Conservation (phyloP, 371 early-diverging fungal genomes). For the Nosema muscidifuracis region DNA sequence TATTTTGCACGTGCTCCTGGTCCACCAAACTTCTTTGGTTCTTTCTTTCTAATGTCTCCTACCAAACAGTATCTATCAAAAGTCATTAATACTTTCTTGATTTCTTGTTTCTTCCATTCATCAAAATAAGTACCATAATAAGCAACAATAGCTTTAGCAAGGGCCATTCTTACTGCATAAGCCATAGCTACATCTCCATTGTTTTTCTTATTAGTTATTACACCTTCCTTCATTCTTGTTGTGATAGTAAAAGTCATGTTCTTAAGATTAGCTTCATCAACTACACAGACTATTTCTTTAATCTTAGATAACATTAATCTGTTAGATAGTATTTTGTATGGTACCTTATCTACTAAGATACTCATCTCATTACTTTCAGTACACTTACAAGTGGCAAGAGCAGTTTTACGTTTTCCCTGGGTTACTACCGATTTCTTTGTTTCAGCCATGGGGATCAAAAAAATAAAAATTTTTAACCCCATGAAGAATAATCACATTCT, state of each 20-base stretch:
- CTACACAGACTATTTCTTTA: slow-evolving; percentile 88
- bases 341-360: slow-evolving; percentile 91
- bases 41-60: slow-evolving; percentile 97
- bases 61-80: slow-evolving; percentile 97
- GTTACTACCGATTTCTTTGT: slow-evolving; percentile 48
- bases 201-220: background rate
- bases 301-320: slow-evolving; percentile 91
- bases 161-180: slow-evolving; percentile 95
- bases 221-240: slow-evolving; percentile 69
- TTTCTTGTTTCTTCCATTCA: slow-evolving; percentile 96
- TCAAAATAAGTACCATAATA: slow-evolving; percentile 98
- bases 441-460: slow-evolving; percentile 26
- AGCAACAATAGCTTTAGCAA: slow-evolving; percentile 95
- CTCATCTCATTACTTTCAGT: slow-evolving; percentile 82
- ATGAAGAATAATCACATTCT: slow-evolving; percentile 85
- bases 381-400: slow-evolving; percentile 95
- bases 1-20: slow-evolving; percentile 95
- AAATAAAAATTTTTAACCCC: slow-evolving; percentile 51
- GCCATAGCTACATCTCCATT: slow-evolving; percentile 90
- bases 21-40: slow-evolving; percentile 99
- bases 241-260: slow-evolving; percentile 90
- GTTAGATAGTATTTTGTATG: slow-evolving; percentile 85
- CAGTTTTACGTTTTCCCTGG: slow-evolving; percentile 77
- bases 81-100: slow-evolving; percentile 82
- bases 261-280: slow-evolving; percentile 87